Percentiles rank a stretch among this genome's conserved stretches.
Conservation (phyloP, 2,329 filamentous ascomycete genomes). For the Fusarium piperis region DNA sequence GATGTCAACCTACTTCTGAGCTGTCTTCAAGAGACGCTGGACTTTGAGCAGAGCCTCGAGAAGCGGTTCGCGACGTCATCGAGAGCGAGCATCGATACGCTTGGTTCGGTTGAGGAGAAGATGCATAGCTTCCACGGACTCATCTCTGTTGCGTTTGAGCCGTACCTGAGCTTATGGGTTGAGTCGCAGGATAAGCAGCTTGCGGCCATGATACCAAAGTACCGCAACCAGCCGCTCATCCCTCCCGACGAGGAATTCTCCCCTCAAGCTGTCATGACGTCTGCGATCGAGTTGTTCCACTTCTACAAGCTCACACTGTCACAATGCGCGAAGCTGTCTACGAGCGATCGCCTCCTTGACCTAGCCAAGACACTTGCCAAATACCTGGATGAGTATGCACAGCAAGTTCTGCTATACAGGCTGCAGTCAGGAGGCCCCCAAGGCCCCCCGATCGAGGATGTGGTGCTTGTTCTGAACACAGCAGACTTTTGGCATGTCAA, state of each 20-base stretch:
- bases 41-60: conserved; percentile 95
- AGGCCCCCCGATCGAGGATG: conserved; percentile 73
- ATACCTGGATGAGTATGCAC: conserved; percentile 94
- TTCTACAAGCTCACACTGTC: conserved; percentile 94
- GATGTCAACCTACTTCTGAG: conserved; percentile 90
- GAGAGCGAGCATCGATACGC: conserved; percentile 87
- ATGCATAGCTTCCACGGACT: conserved; percentile 84
- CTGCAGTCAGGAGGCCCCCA: conserved; percentile 65
- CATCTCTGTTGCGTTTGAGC: conserved; percentile 96
- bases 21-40: conserved; percentile 93
- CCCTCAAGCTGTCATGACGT: conserved; percentile 86
- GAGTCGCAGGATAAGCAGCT: conserved; percentile 94
- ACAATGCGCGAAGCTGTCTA: conserved; percentile 96
- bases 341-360: conserved; percentile 85
- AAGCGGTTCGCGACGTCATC: conserved; percentile 78
- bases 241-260: conserved; percentile 92
- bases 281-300: conserved; percentile 95
- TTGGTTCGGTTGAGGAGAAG: conserved; percentile 81
- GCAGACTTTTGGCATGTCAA: conserved; percentile 98
- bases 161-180: conserved; percentile 96
- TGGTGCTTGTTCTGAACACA: conserved; percentile 90
- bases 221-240: conserved; percentile 82
- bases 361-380: conserved; percentile 87
- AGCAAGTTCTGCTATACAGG: conserved; percentile 85
- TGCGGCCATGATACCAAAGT: conserved; percentile 84